phyloP scores from a whole-genome alignment of 305 asterid species.

The Solanum chacoense region DNA sequence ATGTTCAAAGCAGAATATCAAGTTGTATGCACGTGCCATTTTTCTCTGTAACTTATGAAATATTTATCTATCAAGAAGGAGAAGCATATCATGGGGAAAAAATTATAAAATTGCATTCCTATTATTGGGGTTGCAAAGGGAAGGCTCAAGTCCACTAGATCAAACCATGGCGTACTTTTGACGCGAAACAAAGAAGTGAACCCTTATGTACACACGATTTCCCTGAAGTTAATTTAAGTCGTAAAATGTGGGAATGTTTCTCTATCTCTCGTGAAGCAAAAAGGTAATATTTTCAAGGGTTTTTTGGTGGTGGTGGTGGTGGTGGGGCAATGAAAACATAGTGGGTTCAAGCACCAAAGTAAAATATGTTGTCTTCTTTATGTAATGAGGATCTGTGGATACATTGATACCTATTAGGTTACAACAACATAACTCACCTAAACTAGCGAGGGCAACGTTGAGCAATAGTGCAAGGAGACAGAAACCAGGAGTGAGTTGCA shows the following conservation, averaged over 20 bases:
- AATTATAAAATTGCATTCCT: neutral
- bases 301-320: neutral
- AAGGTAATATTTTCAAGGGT: neutral
- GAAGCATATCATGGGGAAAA: neutral
- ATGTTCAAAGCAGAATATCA: neutral
- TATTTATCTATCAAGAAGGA: neutral
- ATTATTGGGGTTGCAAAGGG: neutral
- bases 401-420: neutral
- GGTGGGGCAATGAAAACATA: neutral
- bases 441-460: neutral
- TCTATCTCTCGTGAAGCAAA: neutral
- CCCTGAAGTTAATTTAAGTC: neutral
- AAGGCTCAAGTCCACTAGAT: neutral
- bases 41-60: neutral
- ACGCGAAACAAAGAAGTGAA: neutral
- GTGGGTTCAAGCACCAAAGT: neutral
- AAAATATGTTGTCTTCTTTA: neutral
- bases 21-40: neutral
- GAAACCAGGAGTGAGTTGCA: neutral
- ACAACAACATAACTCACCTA: neutral
- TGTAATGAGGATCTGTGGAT: neutral
- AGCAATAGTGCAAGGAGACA: neutral
- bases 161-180: neutral
- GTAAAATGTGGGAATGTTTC: neutral
- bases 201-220: neutral